Percentiles rank a stretch among this genome's conserved stretches.
These are phyloP conservation scores for Ordospora colligata DNA, from an alignment of 371 early-diverging fungal genomes.

Conservation along the genomic window DNA sequence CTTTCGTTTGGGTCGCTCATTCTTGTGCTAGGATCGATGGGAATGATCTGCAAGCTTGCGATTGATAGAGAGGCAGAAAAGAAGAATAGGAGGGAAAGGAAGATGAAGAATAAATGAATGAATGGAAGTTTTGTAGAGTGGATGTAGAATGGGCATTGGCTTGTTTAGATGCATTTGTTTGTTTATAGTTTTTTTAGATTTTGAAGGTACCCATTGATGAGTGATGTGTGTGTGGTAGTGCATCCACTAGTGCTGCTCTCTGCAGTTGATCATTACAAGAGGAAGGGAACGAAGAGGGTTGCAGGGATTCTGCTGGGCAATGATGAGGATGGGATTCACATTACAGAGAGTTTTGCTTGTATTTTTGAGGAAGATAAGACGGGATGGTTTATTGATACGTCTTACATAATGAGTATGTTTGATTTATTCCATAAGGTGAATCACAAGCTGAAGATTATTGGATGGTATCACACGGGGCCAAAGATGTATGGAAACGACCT, in stretches of 20 bases:
- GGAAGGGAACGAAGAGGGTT: slow-evolving; percentile 84
- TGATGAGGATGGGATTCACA: slow-evolving; percentile 72
- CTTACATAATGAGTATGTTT: slow-evolving; percentile 94
- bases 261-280: slow-evolving; percentile 95
- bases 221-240: slow-evolving; percentile 10
- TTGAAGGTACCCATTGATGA: background rate
- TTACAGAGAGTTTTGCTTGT: slow-evolving; percentile 95
- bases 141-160: background rate
- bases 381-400: slow-evolving; percentile 96
- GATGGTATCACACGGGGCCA: slow-evolving; percentile 99
- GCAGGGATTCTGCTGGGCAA: slow-evolving; percentile 92
- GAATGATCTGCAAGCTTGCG: background rate
- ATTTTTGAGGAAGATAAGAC: slow-evolving; percentile 85
- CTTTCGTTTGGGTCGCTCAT: background rate
- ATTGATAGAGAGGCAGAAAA: background rate
- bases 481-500: slow-evolving; percentile 88
- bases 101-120: background rate
- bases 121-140: no score
- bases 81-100: background rate
- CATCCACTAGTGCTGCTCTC: slow-evolving; percentile 86
- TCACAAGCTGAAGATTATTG: slow-evolving; percentile 88
- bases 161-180: background rate
- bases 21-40: slow-evolving; percentile 1
- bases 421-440: slow-evolving; percentile 98
- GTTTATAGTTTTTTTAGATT: background rate